These are phyloP conservation scores for Daldinia bambusicola DNA, from an alignment of 495 filamentous ascomycete species.

Conservation along the genomic window DNA sequence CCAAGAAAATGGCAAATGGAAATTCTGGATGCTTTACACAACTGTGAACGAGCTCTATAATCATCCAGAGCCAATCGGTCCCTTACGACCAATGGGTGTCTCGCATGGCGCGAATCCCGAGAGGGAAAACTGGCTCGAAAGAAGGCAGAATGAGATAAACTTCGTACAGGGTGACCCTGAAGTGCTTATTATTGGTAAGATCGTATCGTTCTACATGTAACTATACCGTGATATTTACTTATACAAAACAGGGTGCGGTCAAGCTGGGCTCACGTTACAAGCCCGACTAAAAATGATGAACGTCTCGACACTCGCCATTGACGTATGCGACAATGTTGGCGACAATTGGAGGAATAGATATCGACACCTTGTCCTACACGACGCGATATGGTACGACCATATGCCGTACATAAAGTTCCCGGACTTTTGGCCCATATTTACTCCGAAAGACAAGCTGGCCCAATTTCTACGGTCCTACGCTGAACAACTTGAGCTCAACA, in stretches of 20 bases:
- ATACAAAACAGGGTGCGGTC: slow-evolving; percentile 60
- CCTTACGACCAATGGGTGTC: slow-evolving; percentile 62
- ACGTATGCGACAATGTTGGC: slow-evolving; percentile 71
- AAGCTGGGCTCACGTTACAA: slow-evolving; percentile 68
- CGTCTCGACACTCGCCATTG: slow-evolving; percentile 71
- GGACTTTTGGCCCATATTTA: slow-evolving; percentile 72
- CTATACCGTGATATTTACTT: slow-evolving; percentile 14
- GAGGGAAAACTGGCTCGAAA: slow-evolving; percentile 73
- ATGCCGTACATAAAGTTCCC: slow-evolving; percentile 79
- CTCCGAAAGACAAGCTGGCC: slow-evolving; percentile 83
- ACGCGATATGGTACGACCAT: slow-evolving; percentile 81
- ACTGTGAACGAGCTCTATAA: slow-evolving; percentile 63
- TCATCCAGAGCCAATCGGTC: slow-evolving; percentile 62
- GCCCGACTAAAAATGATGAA: slow-evolving; percentile 79
- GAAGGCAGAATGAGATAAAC: slow-evolving; percentile 63
- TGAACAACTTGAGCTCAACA: slow-evolving; percentile 77
- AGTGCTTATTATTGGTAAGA: slow-evolving; percentile 73
- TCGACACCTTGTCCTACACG: slow-evolving; percentile 72
- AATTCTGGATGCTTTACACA: slow-evolving; percentile 73
- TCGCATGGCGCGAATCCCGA: slow-evolving; percentile 57
- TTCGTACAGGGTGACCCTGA: slow-evolving; percentile 68
- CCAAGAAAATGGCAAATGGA: slow-evolving; percentile 64
- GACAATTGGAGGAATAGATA: slow-evolving; percentile 84
- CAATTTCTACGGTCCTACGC: slow-evolving; percentile 83
- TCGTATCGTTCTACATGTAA: background rate